Base-by-base conservation (phyloP, 2,329 filamentous ascomycete species). In the Aspergillus pseudoglaucus region DNA sequence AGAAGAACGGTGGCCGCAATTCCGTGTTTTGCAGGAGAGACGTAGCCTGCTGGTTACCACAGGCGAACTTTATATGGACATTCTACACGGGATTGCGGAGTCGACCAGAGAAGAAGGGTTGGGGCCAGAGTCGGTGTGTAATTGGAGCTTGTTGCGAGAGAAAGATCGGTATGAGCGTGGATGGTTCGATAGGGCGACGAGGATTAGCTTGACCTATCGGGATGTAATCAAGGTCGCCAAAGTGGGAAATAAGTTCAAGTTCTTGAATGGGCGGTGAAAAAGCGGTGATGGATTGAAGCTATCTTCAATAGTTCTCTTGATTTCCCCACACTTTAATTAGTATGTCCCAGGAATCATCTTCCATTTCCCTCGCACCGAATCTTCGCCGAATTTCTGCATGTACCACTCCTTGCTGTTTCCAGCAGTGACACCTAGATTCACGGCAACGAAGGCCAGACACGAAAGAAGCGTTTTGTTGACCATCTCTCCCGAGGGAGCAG, bases 221-320 rank as follows among this genome's bases (percentile, higher is more conserved):
- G 90, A 97, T 71, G 91, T 97, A 37, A 71, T 91, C 55, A 87
- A 85, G 60, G 87, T 94, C 15, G 85, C 85, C 6, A 88, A 83
- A 56, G 68, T 89, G 18, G 86, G 85, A 23, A 81, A 74, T 63
- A 87, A 82, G 58, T 70, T 90, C 46, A 83, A 79, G 52, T 75
- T 79, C 44, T 59, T 76, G 42, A 61, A 62, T 27, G 57, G 53
- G 41, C 51, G 55, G 48, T 66, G 56, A 59, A 30, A 42, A 14
- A 23, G 14, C 47, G 54, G 48, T 63, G 55, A 58, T 40, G 38
- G 12, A 23, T 20, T n/a, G 3, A 22, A 47, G 37, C 22, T 41
- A 23, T 22, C 33, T 33, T n/a, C 33, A 27, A 22, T 49, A 35
- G 41, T 17, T 45, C 38, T 35, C 15, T 35, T 39, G 22, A 10